Conservation (phyloP, 1,284 basidiomycete genomes). For the Leucocoprinus gongylophorus region DNA sequence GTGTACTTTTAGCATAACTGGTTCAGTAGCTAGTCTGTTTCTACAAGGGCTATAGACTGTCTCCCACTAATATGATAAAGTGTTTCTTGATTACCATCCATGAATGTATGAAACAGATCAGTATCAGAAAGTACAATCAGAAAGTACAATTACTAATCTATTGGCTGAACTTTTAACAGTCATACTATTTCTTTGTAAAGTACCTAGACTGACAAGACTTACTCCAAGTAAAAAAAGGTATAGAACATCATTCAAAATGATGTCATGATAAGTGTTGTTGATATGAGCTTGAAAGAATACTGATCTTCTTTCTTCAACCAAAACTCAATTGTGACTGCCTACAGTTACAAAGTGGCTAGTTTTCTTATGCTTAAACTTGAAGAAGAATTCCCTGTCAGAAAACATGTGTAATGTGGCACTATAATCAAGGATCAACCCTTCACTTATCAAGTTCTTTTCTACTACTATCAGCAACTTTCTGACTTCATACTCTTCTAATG, state of each 20-base stretch:
- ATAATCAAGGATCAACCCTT: neutral
- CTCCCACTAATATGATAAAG: too few relatives aligned
- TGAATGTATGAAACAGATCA: too few relatives aligned
- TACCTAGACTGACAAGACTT: constrained; percentile 13
- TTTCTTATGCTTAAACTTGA: neutral
- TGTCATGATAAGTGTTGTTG: neutral
- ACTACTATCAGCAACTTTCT: neutral
- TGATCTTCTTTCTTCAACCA: constrained; percentile 7
- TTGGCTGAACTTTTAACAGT: neutral
- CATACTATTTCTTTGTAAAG: constrained; percentile 2
- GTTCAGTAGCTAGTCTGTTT: too few relatives aligned
- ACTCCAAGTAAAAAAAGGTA: constrained; percentile 6
- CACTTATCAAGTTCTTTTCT: neutral
- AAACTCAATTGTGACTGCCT: constrained; percentile 6
- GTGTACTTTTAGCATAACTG: too few relatives aligned
- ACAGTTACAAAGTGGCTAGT: constrained; percentile 6
- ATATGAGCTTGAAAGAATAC: constrained; percentile 3
- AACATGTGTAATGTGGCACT: neutral
- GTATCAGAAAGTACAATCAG: too few relatives aligned
- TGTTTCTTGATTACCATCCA: too few relatives aligned
- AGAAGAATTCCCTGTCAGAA: neutral
- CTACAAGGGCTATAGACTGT: too few relatives aligned
- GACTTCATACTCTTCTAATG: neutral
- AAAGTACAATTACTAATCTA: neutral
- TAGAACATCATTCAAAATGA: constrained; percentile 1